These are phyloP conservation scores for Madurella mycetomatis DNA, from an alignment of 2,329 filamentous ascomycete species.

Conservation along the genomic window DNA sequence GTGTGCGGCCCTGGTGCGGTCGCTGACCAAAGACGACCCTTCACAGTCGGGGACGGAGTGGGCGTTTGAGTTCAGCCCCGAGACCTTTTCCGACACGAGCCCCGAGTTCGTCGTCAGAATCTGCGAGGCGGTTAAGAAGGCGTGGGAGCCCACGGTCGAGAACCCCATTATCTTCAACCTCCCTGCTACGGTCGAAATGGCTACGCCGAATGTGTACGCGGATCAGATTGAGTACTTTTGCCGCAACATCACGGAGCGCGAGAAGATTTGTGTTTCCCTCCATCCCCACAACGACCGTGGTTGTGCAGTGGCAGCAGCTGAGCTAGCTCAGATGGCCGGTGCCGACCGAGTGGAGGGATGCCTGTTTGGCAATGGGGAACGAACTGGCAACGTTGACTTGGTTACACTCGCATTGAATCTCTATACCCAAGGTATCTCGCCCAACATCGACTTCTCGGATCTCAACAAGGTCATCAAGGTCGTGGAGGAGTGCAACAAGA, in stretches of 20 bases:
- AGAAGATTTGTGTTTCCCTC: conserved; percentile 83
- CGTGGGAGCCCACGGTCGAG: conserved; percentile 78
- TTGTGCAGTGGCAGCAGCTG: conserved; percentile 82
- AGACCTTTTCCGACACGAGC: conserved; percentile 85
- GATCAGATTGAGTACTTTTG: conserved; percentile 98
- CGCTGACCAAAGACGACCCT: conserved; percentile 78
- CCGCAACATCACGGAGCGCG: conserved; percentile 73
- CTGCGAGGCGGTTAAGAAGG: conserved; percentile 89
- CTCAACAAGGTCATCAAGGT: conserved; percentile 80
- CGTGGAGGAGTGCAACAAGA: conserved; percentile 91
- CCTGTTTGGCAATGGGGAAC: conserved; percentile 89
- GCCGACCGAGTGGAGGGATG: conserved; percentile 93
- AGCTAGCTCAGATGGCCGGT: conserved; percentile 93
- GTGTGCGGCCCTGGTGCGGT: conserved; percentile 81
- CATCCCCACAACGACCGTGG: conserved; percentile 95
- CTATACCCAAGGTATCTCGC: conserved; percentile 86
- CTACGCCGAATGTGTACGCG: conserved; percentile 91
- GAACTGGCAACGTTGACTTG: conserved; percentile 92
- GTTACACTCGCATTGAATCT: conserved; percentile 90
- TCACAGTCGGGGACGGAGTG: conserved; percentile 57
- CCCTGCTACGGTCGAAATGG: conserved; percentile 91
- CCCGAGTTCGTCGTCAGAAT: conserved; percentile 78
- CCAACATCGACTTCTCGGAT: conserved; percentile 86
- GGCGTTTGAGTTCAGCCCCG: conserved; percentile 79
- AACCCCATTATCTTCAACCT: conserved; percentile 94